Conservation (phyloP, 1,284 basidiomycete species). For the Fereydounia khargensis region DNA sequence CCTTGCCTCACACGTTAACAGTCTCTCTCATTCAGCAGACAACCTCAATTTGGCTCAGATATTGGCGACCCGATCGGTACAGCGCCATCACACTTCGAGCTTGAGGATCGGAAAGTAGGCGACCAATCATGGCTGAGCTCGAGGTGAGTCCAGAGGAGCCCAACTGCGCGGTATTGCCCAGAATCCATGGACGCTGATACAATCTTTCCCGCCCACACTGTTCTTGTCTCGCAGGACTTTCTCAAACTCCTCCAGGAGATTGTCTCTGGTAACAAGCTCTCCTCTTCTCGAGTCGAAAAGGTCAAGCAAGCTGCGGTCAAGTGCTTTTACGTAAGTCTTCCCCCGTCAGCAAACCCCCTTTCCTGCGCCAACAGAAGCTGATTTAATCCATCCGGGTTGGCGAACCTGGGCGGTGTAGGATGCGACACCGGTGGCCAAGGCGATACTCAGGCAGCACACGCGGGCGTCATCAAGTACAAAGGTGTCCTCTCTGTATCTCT, state of each 20-base stretch:
- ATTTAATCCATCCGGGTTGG: too few relatives aligned
- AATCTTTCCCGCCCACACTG: neutral
- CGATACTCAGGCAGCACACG: slow-evolving; percentile 20
- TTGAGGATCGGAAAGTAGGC: too few relatives aligned
- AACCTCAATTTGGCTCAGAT: too few relatives aligned
- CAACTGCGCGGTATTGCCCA: too few relatives aligned
- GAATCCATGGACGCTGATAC: neutral
- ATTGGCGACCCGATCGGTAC: too few relatives aligned
- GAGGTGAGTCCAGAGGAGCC: neutral
- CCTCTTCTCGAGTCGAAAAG: slow-evolving; percentile 20
- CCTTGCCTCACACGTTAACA: too few relatives aligned
- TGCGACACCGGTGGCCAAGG: too few relatives aligned
- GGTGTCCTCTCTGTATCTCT: slow-evolving; percentile 36
- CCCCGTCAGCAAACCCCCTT: too few relatives aligned
- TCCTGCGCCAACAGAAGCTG: too few relatives aligned
- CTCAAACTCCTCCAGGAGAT: slow-evolving; percentile 17
- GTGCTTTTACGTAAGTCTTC: slow-evolving; percentile 13
- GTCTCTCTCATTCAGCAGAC: too few relatives aligned
- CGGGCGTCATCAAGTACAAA: slow-evolving; percentile 13
- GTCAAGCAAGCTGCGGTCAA: slow-evolving; percentile 12
- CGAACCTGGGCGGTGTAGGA: too few relatives aligned
- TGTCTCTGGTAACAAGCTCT: slow-evolving; percentile 35
- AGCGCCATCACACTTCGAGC: too few relatives aligned
- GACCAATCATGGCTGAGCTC: neutral
- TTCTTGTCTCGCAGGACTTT: neutral